Evolutionary conservation across 2,329 filamentous ascomycete species (phyloP).

Genomic region (Colletotrichum falcatum): DNA sequence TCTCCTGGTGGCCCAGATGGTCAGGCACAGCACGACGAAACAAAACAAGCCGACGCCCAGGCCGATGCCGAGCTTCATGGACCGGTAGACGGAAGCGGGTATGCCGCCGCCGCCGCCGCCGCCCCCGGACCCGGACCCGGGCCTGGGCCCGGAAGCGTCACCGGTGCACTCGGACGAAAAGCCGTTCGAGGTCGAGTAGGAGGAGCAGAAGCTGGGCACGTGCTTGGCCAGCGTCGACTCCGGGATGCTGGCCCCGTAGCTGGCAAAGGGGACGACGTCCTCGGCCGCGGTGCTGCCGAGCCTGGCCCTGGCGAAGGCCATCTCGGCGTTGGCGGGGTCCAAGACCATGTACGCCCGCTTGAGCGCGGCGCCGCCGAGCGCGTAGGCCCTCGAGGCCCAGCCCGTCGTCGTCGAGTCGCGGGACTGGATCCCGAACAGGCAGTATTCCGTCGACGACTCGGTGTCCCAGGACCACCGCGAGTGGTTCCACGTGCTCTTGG

Average conservation of each 20-base stretch:
- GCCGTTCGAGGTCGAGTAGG: background rate
- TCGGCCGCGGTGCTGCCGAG: constrained; percentile 41
- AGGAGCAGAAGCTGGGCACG: constrained; percentile 7
- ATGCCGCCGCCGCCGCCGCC: background rate
- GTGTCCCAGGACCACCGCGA: background rate
- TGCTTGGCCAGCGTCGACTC: constrained; percentile 39
- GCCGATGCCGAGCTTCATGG: background rate
- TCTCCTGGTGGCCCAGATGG: constrained; percentile 25
- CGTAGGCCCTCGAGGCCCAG: constrained; percentile 31
- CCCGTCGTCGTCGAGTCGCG: constrained; percentile 7
- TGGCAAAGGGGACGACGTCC: constrained; percentile 46
- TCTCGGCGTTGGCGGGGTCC: constrained; percentile 48
- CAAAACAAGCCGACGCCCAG: background rate
- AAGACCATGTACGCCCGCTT: constrained; percentile 51
- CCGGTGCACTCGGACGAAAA: background rate
- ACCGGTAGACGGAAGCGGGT: background rate
- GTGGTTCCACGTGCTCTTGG: constrained; percentile 26
- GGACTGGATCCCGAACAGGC: constrained; percentile 50
- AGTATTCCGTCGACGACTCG: constrained; percentile 29
- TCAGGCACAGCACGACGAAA: constrained; percentile 1
- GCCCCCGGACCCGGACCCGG: too few species aligned
- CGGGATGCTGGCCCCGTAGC: constrained; percentile 45
- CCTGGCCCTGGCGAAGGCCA: constrained; percentile 48
- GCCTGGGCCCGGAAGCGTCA: too few species aligned
- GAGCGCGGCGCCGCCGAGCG: constrained; percentile 46